These are phyloP conservation scores for Aspergillus nidulans DNA, from an alignment of 495 filamentous ascomycete genomes.

Conservation along the genomic window DNA sequence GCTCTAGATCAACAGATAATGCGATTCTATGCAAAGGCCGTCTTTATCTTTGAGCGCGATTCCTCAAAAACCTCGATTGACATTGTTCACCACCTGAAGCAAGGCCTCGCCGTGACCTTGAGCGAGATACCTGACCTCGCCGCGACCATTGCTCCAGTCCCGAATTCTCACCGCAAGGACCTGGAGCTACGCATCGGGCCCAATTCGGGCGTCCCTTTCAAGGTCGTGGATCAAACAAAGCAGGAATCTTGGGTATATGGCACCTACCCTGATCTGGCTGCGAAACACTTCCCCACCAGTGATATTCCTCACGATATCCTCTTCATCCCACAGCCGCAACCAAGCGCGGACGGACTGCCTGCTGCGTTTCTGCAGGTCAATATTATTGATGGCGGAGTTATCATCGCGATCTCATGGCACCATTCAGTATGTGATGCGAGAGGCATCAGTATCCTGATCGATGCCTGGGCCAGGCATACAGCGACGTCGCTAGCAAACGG, in stretches of 20 bases:
- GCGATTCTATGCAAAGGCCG: constrained; percentile 2
- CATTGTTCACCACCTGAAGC: constrained; percentile 5
- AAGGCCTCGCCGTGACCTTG: constrained; percentile 3
- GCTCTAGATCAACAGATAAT: constrained; percentile 9
- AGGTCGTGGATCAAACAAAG: constrained; percentile 5
- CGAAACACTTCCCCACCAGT: constrained; percentile 2
- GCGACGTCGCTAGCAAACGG: not conserved
- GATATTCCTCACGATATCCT: constrained; percentile 9
- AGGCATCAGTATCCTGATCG: constrained; percentile 1
- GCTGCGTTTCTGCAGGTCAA: constrained; percentile 4
- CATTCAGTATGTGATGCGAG: constrained; percentile 7
- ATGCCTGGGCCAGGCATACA: constrained; percentile 6
- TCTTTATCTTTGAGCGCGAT: constrained; percentile 1
- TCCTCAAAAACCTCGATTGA: not conserved
- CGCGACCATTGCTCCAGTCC: constrained; percentile 3
- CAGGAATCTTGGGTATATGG: constrained; percentile 6
- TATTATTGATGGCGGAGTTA: constrained; percentile 3
- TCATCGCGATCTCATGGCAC: constrained; percentile 5
- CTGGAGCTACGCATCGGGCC: constrained; percentile 6
- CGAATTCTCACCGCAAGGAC: constrained; percentile 4
- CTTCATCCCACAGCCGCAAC: constrained; percentile 2
- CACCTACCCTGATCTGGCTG: constrained; percentile 7
- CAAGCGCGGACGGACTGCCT: not conserved
- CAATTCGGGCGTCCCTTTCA: constrained; percentile 3
- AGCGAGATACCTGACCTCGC: constrained; percentile 10